Percentiles rank a stretch among this genome's conserved stretches.
These are phyloP conservation scores for Dictyophora rubrovolvata DNA, from an alignment of 768 basidiomycete species.

Conservation along the genomic window DNA sequence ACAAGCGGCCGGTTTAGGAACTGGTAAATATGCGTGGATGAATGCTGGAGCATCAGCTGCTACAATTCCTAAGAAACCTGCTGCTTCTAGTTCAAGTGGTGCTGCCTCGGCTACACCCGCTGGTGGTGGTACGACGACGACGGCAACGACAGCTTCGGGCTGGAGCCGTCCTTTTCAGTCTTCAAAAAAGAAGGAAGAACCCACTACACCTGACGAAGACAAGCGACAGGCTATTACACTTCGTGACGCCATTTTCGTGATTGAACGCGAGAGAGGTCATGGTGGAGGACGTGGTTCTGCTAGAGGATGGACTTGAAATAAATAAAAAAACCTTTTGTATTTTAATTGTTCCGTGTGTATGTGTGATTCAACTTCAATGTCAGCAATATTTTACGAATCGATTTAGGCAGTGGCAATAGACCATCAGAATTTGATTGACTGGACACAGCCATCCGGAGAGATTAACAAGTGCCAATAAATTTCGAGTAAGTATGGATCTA, in stretches of 20 bases:
- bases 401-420: too few relatives aligned
- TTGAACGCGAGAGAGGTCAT: slow-evolving; percentile 75
- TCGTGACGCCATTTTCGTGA: slow-evolving; percentile 76
- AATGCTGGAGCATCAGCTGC: slow-evolving; percentile 46
- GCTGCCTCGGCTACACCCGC: slow-evolving; percentile 25
- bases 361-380: neutral
- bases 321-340: neutral
- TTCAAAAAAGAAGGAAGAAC: slow-evolving; percentile 22
- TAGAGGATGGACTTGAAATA: slow-evolving; percentile 47
- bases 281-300: slow-evolving; percentile 74
- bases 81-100: slow-evolving; percentile 11
- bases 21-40: slow-evolving; percentile 84
- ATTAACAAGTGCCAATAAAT: too few relatives aligned
- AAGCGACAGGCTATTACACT: slow-evolving; percentile 52
- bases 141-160: slow-evolving; percentile 23
- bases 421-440: too few relatives aligned
- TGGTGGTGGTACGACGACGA: slow-evolving; percentile 18
- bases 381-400: too few relatives aligned
- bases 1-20: slow-evolving; percentile 73
- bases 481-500: too few relatives aligned
- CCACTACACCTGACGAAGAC: slow-evolving; percentile 65
- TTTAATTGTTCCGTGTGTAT: neutral
- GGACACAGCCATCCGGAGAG: too few relatives aligned
- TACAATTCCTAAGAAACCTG: slow-evolving; percentile 23
- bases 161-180: slow-evolving; percentile 13